phyloP scores from a whole-genome alignment of 2,329 filamentous ascomycete genomes.

The Xylariales sp. region DNA sequence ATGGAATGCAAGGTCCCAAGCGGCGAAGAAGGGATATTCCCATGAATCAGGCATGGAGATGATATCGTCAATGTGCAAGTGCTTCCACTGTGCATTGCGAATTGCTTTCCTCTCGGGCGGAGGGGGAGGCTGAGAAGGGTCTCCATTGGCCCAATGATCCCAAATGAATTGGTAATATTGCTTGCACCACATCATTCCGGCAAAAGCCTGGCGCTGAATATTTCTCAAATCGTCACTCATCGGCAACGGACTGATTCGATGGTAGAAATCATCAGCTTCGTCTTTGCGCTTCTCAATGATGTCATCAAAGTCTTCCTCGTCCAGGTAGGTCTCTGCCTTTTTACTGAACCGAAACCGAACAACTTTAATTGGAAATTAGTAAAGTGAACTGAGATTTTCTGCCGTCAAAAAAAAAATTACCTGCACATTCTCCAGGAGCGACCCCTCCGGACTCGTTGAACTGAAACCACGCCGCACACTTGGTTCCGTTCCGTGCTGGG shows the following conservation, averaged over 20 bases:
- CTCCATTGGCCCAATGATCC: conserved; percentile 97
- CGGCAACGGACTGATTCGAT: conserved; percentile 83
- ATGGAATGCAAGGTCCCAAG: conserved; percentile 96
- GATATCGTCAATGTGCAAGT: conserved; percentile 92
- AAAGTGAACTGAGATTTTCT: no score
- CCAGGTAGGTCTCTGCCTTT: conserved; percentile 71
- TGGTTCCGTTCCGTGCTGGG: conserved; percentile 75
- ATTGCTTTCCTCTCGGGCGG: conserved; percentile 74
- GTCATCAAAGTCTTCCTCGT: conserved; percentile 90
- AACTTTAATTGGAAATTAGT: conserved; percentile 42
- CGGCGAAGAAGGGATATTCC: conserved; percentile 98
- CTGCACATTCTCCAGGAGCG: conserved; percentile 84
- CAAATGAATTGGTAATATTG: conserved; percentile 96
- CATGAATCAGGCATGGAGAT: conserved; percentile 97
- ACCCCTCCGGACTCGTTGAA: conserved; percentile 91
- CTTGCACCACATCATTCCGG: conserved; percentile 98
- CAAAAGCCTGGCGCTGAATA: conserved; percentile 89
- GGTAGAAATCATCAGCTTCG: conserved; percentile 97
- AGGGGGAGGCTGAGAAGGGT: conserved; percentile 82
- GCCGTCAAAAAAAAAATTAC: no score
- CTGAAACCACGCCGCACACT: conserved; percentile 84
- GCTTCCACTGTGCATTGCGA: conserved; percentile 87
- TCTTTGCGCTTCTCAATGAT: conserved; percentile 78
- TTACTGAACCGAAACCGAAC: conserved; percentile 86
- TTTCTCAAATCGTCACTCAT: conserved; percentile 93